phyloP scores from a whole-genome alignment of 345 rosid genomes.

The Linum lewisii region DNA sequence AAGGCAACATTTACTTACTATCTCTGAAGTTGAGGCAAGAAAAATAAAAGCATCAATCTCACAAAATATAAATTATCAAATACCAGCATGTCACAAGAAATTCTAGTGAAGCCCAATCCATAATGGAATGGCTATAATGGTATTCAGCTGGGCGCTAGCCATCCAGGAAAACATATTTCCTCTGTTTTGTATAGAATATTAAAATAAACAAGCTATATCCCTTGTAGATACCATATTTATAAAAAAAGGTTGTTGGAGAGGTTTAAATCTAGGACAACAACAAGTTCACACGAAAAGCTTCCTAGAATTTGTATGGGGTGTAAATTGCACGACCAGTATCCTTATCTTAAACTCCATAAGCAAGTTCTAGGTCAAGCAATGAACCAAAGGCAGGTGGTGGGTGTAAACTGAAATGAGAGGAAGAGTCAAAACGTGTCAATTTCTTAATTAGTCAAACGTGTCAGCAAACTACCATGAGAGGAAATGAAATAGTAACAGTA shows the following conservation, averaged over 20 bases:
- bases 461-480: neutral
- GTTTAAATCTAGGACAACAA: neutral
- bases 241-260: neutral
- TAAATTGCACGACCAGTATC: conserved; percentile 18
- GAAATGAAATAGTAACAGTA: conserved; percentile 4
- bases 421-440: conserved; percentile 10
- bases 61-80: no score
- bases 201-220: no score
- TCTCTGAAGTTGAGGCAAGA: no score
- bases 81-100: no score
- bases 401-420: conserved; percentile 25
- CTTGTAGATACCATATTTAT: no score
- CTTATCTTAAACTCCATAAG: conserved; percentile 21
- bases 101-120: no score
- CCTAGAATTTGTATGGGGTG: conserved; percentile 24
- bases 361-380: conserved; percentile 24
- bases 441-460: neutral
- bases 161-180: no score
- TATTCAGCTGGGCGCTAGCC: no score
- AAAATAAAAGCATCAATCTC: no score
- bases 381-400: conserved; percentile 48
- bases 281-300: conserved; percentile 13
- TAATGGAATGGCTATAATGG: no score
- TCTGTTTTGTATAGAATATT: no score
- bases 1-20: no score